Percentiles rank a stretch among this genome's conserved stretches.
phyloP scores from a whole-genome alignment of 2,329 filamentous ascomycete genomes.

The Colletotrichum orbiculare region DNA sequence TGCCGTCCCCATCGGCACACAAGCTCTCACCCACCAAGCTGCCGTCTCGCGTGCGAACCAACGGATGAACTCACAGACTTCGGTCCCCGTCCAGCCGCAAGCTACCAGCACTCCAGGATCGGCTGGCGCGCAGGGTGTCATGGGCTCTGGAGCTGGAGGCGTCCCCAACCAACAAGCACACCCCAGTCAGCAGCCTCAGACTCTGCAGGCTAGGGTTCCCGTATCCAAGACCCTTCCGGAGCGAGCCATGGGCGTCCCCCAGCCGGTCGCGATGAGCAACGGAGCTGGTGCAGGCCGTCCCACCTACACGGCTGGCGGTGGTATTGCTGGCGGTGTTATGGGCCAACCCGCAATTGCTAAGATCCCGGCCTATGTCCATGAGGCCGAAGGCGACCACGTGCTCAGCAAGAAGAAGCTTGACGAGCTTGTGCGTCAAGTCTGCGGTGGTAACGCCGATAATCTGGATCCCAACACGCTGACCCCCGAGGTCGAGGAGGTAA shows the following conservation, averaged over 20 bases:
- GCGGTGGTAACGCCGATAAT: conserved; percentile 79
- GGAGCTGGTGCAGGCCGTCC: conserved; percentile 76
- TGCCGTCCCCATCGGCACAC: conserved; percentile 51
- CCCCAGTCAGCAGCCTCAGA: conserved; percentile 53
- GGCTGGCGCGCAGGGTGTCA: conserved; percentile 44
- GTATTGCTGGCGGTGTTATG: conserved; percentile 83
- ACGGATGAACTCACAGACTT: conserved; percentile 42
- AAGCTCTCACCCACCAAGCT: conserved; percentile 60
- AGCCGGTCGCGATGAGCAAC: conserved; percentile 77
- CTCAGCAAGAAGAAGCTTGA: conserved; percentile 98
- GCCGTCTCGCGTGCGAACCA: conserved; percentile 62
- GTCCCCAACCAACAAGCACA: conserved; percentile 58
- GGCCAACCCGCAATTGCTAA: conserved; percentile 87
- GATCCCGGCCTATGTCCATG: conserved; percentile 84
- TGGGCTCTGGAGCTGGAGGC: conserved; percentile 46
- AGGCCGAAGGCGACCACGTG: conserved; percentile 91
- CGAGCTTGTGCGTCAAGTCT: conserved; percentile 93
- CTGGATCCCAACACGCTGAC: conserved; percentile 82
- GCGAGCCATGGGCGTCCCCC: conserved; percentile 74
- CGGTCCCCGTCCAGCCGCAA: conserved; percentile 46
- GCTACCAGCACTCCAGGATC: conserved; percentile 45
- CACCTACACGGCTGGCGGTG: conserved; percentile 83
- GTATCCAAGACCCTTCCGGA: conserved; percentile 83
- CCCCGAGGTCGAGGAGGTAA: conserved; percentile 95
- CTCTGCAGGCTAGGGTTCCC: conserved; percentile 73